Conservation (phyloP, 2,329 filamentous ascomycete species). For the Cladosporium sp. region DNA sequence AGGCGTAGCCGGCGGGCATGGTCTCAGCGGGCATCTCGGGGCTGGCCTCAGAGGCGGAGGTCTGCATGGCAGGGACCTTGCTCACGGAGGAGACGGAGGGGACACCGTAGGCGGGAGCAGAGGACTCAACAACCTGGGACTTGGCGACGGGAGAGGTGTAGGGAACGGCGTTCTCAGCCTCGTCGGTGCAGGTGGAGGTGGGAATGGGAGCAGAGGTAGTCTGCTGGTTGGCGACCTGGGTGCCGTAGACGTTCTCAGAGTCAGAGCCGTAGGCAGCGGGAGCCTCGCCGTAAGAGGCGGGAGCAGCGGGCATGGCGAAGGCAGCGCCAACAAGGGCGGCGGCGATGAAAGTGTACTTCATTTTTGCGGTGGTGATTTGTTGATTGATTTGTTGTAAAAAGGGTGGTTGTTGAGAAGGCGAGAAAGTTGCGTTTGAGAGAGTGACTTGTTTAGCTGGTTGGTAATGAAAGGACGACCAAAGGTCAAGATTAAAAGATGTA, state of each 20-base stretch:
- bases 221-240: constrained; percentile 12
- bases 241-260: constrained; percentile 14
- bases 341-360: constrained; percentile 16
- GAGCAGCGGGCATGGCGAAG: constrained; percentile 14
- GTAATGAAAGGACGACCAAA: constrained; percentile 14
- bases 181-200: constrained; percentile 11
- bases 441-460: constrained; percentile 9
- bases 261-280: constrained; percentile 5
- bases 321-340: constrained; percentile 17
- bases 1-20: neutral
- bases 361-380: constrained; percentile 12
- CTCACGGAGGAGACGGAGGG: neutral
- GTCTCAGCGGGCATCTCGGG: neutral
- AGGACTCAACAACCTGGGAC: neutral
- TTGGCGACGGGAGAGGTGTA: constrained; percentile 4
- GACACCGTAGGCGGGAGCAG: constrained; percentile 1
- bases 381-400: neutral
- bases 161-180: neutral
- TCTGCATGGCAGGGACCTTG: neutral
- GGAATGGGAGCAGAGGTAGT: constrained; percentile 5
- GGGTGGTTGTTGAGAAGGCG: neutral
- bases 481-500: constrained; percentile 14
- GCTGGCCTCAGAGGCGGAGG: neutral
- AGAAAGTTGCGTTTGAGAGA: neutral
- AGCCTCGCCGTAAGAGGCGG: constrained; percentile 8